A percentile compares a stretch with the other conserved stretches of the same genome.
phyloP scores from a whole-genome alignment of 495 filamentous ascomycete species.

The Penicillium ochrochloron region DNA sequence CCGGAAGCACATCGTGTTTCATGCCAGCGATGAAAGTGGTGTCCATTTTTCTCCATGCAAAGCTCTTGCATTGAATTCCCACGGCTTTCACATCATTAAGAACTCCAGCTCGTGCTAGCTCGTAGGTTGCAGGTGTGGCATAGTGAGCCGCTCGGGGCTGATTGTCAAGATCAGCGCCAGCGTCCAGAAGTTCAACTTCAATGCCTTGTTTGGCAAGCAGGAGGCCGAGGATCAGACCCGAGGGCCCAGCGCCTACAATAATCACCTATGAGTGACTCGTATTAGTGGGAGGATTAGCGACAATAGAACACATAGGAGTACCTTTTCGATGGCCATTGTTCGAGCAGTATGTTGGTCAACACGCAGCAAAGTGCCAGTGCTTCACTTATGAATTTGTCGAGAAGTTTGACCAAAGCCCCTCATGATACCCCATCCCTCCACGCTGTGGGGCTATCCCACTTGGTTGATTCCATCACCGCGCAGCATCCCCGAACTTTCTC shows the following conservation, averaged over 20 bases:
- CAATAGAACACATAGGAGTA: conserved; percentile 3
- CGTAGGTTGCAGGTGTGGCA: conserved; percentile 53
- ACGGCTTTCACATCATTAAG: conserved; percentile 54
- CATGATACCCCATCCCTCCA: conserved; percentile 6
- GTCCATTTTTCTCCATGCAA: conserved; percentile 57
- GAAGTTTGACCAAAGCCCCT: not conserved
- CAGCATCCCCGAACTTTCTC: too few species aligned
- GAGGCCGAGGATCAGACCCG: conserved; percentile 59
- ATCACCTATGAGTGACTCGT: conserved; percentile 38
- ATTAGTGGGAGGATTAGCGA: not conserved
- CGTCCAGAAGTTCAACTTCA: conserved; percentile 56
- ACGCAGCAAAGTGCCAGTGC: not conserved
- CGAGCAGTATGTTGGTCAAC: too few species aligned
- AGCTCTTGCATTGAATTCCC: conserved; percentile 54
- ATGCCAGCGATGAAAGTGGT: conserved; percentile 42
- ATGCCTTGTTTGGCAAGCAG: conserved; percentile 59
- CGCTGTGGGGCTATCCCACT: conserved; percentile 23
- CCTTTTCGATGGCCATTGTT: conserved; percentile 30
- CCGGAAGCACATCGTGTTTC: conserved; percentile 35
- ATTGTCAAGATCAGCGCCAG: conserved; percentile 51
- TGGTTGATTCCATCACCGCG: not conserved
- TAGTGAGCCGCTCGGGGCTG: conserved; percentile 62
- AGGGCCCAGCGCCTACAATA: conserved; percentile 61
- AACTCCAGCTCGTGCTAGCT: conserved; percentile 59
- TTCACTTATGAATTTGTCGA: not conserved